Evolutionary conservation across 2,329 filamentous ascomycete genomes (phyloP).

Genomic region (Zasmidium citrigriseum): DNA sequence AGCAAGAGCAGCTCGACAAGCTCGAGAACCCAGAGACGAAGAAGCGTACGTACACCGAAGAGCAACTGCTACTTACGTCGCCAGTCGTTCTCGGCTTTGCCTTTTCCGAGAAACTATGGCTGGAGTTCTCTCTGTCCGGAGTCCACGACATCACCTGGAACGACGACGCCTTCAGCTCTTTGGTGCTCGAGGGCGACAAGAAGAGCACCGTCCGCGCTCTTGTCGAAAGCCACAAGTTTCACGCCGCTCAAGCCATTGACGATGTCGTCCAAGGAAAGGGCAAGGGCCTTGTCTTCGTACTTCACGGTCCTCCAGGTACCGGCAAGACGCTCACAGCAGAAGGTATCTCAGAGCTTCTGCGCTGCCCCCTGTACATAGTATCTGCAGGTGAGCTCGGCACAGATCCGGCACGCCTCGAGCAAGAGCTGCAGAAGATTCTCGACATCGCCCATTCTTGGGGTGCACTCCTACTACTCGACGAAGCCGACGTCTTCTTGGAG

Average conservation of each 20-base stretch:
- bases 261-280: slow-evolving; percentile 74
- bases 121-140: slow-evolving; percentile 80
- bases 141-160: slow-evolving; percentile 85
- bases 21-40: slow-evolving; percentile 42
- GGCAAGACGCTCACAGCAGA: slow-evolving; percentile 89
- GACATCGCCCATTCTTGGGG: slow-evolving; percentile 86
- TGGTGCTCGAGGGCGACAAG: slow-evolving; percentile 68
- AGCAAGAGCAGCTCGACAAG: slow-evolving; percentile 59
- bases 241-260: slow-evolving; percentile 78
- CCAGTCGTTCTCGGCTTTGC: slow-evolving; percentile 84
- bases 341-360: slow-evolving; percentile 79
- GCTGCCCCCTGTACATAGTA: slow-evolving; percentile 80
- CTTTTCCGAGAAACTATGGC: slow-evolving; percentile 86
- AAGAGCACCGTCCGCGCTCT: slow-evolving; percentile 73
- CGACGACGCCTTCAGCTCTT: slow-evolving; percentile 74
- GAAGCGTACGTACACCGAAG: slow-evolving; percentile 64
- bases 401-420: slow-evolving; percentile 71
- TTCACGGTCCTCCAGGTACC: slow-evolving; percentile 83
- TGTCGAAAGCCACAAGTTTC: slow-evolving; percentile 81
- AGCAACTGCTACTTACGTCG: slow-evolving; percentile 81
- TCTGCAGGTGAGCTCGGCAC: slow-evolving; percentile 81
- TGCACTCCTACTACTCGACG: slow-evolving; percentile 80
- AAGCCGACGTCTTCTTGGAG: slow-evolving; percentile 83
- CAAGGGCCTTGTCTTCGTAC: slow-evolving; percentile 77
- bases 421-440: slow-evolving; percentile 77